Percentiles rank a stretch among this genome's conserved stretches.
phyloP scores from a whole-genome alignment of 805 yeast genomes.

The Wickerhamomyces canadensis region DNA sequence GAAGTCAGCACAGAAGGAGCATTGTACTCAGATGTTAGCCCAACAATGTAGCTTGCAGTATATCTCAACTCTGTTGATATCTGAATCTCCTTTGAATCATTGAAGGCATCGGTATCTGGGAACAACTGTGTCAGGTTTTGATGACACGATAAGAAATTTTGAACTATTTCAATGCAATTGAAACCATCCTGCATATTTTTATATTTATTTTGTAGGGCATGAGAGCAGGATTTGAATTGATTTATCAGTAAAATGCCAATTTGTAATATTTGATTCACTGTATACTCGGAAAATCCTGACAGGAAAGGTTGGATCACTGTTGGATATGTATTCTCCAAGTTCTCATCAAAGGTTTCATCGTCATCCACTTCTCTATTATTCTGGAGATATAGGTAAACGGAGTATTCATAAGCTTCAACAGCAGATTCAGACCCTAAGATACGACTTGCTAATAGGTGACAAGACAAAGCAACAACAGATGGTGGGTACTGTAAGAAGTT shows the following conservation, averaged over 20 bases:
- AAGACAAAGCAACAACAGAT: conserved; percentile 43
- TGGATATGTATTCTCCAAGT: conserved; percentile 20
- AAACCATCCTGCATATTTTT: conserved; percentile 6
- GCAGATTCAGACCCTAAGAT: conserved; percentile 33
- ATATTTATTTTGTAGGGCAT: conserved; percentile 21
- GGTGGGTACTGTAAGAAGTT: conserved; percentile 40
- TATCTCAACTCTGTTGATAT: conserved; percentile 4
- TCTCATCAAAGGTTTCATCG: conserved; percentile 22
- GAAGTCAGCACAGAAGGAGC: conserved; percentile 16
- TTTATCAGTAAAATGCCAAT: conserved; percentile 13
- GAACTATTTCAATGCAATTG: conserved; percentile 28
- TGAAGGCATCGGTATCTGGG: conserved; percentile 9
- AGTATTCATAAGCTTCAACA: conserved; percentile 13
- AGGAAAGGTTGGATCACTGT: conserved; percentile 20
- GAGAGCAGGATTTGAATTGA: conserved; percentile 15
- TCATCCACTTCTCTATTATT: conserved; percentile 15
- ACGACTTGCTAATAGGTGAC: conserved; percentile 45
- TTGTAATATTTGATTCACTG: conserved; percentile 12
- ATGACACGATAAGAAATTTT: conserved; percentile 24
- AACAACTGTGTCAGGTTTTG: conserved; percentile 7
- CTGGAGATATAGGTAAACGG: conserved; percentile 9
- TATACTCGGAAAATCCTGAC: conserved; percentile 18
- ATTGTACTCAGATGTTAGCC: conserved; percentile 5
- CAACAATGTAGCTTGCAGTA: conserved; percentile 9
- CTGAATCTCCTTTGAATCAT: conserved; percentile 8